Conservation (phyloP, 2,329 filamentous ascomycete genomes). For the Salinomyces thailandicus region DNA sequence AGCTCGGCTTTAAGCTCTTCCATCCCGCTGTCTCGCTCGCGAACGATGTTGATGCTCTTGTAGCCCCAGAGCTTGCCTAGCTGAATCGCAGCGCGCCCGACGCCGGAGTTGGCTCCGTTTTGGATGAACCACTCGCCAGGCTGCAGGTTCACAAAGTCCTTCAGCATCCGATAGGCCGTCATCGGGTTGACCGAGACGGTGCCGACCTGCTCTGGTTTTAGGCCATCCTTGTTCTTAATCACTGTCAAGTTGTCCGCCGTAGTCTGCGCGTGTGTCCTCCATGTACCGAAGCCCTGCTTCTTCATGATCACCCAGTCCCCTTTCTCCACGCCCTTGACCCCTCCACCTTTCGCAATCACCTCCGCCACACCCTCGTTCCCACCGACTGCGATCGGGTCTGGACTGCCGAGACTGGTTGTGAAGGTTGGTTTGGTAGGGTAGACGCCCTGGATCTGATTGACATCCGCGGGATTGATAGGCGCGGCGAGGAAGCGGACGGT, state of each 20-base stretch:
- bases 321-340: conserved; percentile 50
- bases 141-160: conserved; percentile 57
- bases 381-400: conserved; percentile 63
- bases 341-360: conserved; percentile 59
- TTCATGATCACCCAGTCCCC: conserved; percentile 95
- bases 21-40: conserved; percentile 61
- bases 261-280: conserved; percentile 79
- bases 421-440: conserved; percentile 81
- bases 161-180: conserved; percentile 87
- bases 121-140: conserved; percentile 93
- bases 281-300: conserved; percentile 75
- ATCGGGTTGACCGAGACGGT: conserved; percentile 89
- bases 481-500: conserved; percentile 82
- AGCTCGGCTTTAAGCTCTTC: conserved; percentile 53
- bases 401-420: conserved; percentile 63
- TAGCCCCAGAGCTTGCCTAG: conserved; percentile 76
- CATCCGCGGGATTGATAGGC: conserved; percentile 92
- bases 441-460: conserved; percentile 95
- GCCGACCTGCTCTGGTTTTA: conserved; percentile 68
- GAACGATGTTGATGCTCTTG: conserved; percentile 80
- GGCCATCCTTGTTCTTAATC: conserved; percentile 57
- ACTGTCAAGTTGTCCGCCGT: conserved; percentile 51
- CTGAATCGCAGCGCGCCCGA: conserved; percentile 85
- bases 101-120: conserved; percentile 91
- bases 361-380: conserved; percentile 94